Percentiles rank a stretch among this genome's conserved stretches.
Evolutionary conservation across 352 stramenopile genomes (phyloP).

Genomic region (Phytophthora idaei): DNA sequence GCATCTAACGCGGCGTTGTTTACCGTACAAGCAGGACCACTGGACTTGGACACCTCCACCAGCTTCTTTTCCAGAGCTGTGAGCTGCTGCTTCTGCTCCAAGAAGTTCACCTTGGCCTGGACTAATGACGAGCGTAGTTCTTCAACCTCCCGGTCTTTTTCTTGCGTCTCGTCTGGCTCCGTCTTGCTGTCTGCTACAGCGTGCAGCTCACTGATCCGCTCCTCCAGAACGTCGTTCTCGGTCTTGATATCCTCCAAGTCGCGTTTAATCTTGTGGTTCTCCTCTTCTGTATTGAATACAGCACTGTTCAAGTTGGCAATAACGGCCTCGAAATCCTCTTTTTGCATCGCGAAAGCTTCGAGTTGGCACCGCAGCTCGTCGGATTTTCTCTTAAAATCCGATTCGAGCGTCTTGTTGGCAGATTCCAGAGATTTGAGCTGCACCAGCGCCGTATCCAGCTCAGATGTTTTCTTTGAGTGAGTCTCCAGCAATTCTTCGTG

Average conservation of each 20-base stretch:
- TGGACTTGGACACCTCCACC: constrained; percentile 49
- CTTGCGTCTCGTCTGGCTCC: constrained; percentile 43
- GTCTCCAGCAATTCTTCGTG: constrained; percentile 47
- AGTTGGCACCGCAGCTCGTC: constrained; percentile 26
- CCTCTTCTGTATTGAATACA: constrained; percentile 24
- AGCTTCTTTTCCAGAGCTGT: constrained; percentile 64
- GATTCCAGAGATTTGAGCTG: constrained; percentile 38
- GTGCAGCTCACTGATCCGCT: constrained; percentile 57
- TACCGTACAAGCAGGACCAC: constrained; percentile 23
- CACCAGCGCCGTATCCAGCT: constrained; percentile 37
- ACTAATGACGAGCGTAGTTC: constrained; percentile 63
- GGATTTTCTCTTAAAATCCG: constrained; percentile 29
- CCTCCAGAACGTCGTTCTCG: constrained; percentile 65
- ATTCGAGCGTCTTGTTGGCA: constrained; percentile 37
- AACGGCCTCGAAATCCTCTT: constrained; percentile 39
- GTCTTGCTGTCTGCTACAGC: constrained; percentile 40
- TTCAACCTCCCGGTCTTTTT: constrained; percentile 61
- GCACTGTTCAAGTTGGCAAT: constrained; percentile 27
- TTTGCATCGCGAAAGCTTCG: constrained; percentile 46
- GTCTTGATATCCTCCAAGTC: constrained; percentile 54
- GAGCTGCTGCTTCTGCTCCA: constrained; percentile 62
- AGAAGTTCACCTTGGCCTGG: constrained; percentile 58
- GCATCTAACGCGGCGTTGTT: constrained; percentile 44
- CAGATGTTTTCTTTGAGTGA: constrained; percentile 38
- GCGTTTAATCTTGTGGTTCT: constrained; percentile 39